These are phyloP conservation scores for Paracorniculantispora psalliotae DNA, from an alignment of 2,329 filamentous ascomycete genomes.

Conservation along the genomic window DNA sequence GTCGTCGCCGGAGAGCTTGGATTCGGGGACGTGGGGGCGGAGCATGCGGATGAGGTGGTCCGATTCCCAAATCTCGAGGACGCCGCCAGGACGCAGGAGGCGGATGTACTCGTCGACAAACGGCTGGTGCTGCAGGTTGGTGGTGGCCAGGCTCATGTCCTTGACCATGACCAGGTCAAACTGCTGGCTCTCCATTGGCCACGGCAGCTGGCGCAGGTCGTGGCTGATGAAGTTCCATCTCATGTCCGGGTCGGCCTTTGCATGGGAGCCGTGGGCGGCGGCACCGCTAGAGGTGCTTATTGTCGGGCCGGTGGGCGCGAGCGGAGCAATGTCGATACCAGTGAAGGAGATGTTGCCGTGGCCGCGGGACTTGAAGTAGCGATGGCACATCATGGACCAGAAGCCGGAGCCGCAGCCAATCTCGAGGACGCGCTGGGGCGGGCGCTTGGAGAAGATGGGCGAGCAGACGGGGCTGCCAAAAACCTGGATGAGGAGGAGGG, in stretches of 20 bases:
- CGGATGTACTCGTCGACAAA: constrained; percentile 70
- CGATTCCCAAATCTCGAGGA: constrained; percentile 83
- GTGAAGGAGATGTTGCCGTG: constrained; percentile 69
- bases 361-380: constrained; percentile 67
- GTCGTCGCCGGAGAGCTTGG: constrained; percentile 28
- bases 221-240: constrained; percentile 87
- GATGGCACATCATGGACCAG: constrained; percentile 85
- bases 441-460: constrained; percentile 57
- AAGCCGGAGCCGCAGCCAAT: constrained; percentile 82
- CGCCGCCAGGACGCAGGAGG: constrained; percentile 70
- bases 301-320: constrained; percentile 45
- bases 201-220: constrained; percentile 68
- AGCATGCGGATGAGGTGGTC: constrained; percentile 82
- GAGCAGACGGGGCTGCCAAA: constrained; percentile 78
- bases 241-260: constrained; percentile 65
- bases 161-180: constrained; percentile 90
- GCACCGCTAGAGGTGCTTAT: constrained; percentile 29
- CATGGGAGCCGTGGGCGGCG: constrained; percentile 27
- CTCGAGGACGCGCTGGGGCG: constrained; percentile 76
- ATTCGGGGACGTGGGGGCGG: constrained; percentile 65
- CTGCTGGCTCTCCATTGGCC: constrained; percentile 73
- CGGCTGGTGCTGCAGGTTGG: constrained; percentile 51
- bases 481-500: constrained; percentile 73
- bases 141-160: constrained; percentile 65
- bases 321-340: constrained; percentile 73